Evolutionary conservation across 345 rosid species (phyloP).

Genomic region (Limnanthes douglasii): DNA sequence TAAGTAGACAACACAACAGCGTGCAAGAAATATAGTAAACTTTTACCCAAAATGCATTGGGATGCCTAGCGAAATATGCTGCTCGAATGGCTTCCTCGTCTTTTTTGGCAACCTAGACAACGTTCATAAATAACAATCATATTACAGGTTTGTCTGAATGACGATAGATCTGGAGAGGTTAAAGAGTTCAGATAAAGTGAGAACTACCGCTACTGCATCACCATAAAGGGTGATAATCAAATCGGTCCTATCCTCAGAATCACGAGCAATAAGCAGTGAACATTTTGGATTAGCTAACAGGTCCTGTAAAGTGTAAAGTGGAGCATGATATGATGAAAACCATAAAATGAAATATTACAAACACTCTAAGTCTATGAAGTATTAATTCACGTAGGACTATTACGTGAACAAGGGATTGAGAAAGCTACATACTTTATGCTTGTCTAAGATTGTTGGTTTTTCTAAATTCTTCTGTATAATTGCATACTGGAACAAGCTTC

Average conservation of each 20-base stretch:
- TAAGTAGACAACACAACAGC: neutral
- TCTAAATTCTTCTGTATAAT: too few species aligned
- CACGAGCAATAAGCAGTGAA: conserved; percentile 73
- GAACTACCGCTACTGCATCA: conserved; percentile 65
- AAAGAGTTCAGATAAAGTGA: neutral
- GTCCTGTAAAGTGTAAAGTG: conserved; percentile 47
- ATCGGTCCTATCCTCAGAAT: conserved; percentile 81
- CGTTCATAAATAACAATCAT: neutral
- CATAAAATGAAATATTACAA: too few species aligned
- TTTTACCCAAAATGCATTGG: conserved; percentile 87
- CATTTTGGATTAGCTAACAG: conserved; percentile 70
- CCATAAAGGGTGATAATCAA: conserved; percentile 75
- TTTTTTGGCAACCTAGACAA: conserved; percentile 44
- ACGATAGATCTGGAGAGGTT: neutral
- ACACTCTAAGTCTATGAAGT: too few species aligned
- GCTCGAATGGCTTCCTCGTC: conserved; percentile 49
- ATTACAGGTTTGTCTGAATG: conserved; percentile 1
- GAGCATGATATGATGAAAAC: too few species aligned
- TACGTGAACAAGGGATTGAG: too few species aligned
- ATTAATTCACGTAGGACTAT: too few species aligned
- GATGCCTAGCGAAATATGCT: conserved; percentile 78
- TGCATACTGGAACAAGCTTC: too few species aligned
- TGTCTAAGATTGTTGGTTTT: too few species aligned
- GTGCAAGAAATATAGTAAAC: conserved; percentile 5
- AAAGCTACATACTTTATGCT: too few species aligned